These are phyloP conservation scores for Gyrodon lividus DNA, from an alignment of 768 basidiomycete species.

Conservation along the genomic window DNA sequence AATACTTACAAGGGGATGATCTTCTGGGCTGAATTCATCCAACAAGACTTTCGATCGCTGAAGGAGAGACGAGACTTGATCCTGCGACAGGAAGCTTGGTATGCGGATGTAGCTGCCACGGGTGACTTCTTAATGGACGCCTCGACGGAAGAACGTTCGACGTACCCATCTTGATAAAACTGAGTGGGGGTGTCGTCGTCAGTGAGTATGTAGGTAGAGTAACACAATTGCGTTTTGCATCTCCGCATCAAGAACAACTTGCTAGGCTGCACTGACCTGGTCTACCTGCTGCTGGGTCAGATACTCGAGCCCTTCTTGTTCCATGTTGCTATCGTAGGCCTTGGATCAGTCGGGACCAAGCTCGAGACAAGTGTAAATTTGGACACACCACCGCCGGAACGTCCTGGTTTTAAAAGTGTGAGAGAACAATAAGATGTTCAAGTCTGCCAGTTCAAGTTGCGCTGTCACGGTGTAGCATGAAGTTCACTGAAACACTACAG, in stretches of 20 bases:
- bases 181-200: conserved; percentile 19
- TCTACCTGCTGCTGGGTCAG: conserved; percentile 57
- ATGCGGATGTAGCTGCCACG: conserved; percentile 71
- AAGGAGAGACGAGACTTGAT: conserved; percentile 62
- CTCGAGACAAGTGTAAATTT: too few species aligned
- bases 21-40: conserved; percentile 70
- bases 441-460: too few species aligned
- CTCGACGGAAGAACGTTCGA: conserved; percentile 2
- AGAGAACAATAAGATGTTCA: too few species aligned
- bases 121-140: neutral
- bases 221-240: conserved; percentile 1
- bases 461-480: too few species aligned
- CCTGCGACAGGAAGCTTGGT: conserved; percentile 63
- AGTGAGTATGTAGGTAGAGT: neutral
- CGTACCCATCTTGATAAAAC: conserved; percentile 63
- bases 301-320: conserved; percentile 36
- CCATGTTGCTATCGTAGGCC: neutral
- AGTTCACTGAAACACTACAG: too few species aligned
- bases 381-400: too few species aligned
- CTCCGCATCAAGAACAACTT: neutral
- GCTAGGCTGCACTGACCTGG: conserved; percentile 39
- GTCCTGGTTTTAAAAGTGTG: too few species aligned
- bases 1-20: conserved; percentile 75
- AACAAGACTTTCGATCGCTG: conserved; percentile 72
- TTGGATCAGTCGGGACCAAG: too few species aligned